Percentiles rank a stretch among this genome's conserved stretches.
Conservation (phyloP, 306 rosid genomes). For the Fragaria nilgerrensis region DNA sequence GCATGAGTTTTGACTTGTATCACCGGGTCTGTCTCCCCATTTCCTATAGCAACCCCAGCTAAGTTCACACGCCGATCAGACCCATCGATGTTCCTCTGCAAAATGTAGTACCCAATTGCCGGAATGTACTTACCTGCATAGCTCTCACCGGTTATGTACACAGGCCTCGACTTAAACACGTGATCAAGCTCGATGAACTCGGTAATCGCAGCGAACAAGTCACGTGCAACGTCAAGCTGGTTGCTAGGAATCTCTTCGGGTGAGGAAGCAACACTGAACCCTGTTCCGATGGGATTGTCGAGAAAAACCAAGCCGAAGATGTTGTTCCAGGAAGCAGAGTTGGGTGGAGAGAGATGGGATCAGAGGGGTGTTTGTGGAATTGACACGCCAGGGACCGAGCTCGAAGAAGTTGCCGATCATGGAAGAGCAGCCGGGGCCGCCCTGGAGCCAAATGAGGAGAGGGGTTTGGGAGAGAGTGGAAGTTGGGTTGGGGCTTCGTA, state of each 20-base stretch:
- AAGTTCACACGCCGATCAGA: constrained; percentile 36
- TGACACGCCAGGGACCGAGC: constrained; percentile 76
- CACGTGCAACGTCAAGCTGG: constrained; percentile 48
- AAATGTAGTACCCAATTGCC: constrained; percentile 59
- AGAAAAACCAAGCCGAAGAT: constrained; percentile 67
- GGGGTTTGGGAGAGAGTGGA: constrained; percentile 58
- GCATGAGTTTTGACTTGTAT: constrained; percentile 60
- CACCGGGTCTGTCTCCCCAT: constrained; percentile 69
- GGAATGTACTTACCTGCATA: constrained; percentile 82
- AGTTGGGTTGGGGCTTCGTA: constrained; percentile 63
- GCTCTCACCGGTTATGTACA: constrained; percentile 80
- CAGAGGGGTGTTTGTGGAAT: constrained; percentile 24
- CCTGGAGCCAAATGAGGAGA: constrained; percentile 85
- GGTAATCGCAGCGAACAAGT: constrained; percentile 63
- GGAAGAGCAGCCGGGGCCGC: constrained; percentile 96
- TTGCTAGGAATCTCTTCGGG: constrained; percentile 60
- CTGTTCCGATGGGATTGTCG: constrained; percentile 77
- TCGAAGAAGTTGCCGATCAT: constrained; percentile 76
- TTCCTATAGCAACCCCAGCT: constrained; percentile 67
- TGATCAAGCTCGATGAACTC: constrained; percentile 49
- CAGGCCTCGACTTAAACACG: constrained; percentile 50
- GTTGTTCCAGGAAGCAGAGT: constrained; percentile 70
- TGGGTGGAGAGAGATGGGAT: constrained; percentile 43
- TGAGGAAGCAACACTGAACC: constrained; percentile 62
- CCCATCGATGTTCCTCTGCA: constrained; percentile 16